Evolutionary conservation across 2,329 filamentous ascomycete species (phyloP).

Genomic region (Alternaria solani): DNA sequence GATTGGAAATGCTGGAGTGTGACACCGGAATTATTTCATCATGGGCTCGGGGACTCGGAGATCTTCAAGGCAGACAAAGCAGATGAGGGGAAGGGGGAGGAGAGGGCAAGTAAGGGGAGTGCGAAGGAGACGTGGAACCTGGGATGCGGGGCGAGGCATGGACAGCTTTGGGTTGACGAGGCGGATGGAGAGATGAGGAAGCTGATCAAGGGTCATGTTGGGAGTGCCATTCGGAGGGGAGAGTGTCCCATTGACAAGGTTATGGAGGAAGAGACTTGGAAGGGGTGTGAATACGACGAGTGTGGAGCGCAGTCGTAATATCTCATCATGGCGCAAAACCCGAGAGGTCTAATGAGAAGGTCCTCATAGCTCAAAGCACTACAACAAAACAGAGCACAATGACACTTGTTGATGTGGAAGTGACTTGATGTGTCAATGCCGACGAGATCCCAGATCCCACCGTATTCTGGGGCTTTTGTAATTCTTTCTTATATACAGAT

Average conservation of each 20-base stretch:
- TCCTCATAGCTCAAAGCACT: not conserved
- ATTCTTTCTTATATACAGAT: conserved; percentile 11
- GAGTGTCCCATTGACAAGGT: conserved; percentile 16
- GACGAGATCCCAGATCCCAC: conserved; percentile 7
- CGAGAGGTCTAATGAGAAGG: not conserved
- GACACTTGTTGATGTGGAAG: not conserved
- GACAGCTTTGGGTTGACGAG: conserved; percentile 17
- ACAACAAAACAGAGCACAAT: not conserved
- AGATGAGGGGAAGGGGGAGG: not conserved
- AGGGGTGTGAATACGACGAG: conserved; percentile 19
- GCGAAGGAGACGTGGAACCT: conserved; percentile 23
- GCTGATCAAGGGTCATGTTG: conserved; percentile 6
- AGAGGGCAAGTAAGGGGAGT: not conserved
- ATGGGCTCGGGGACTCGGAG: conserved; percentile 42
- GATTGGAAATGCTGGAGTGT: conserved; percentile 49
- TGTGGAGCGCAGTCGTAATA: conserved; percentile 25
- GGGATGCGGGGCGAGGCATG: conserved; percentile 21
- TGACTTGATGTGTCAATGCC: not conserved
- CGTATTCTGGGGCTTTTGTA: not conserved
- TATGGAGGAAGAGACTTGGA: conserved; percentile 15
- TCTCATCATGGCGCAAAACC: not conserved
- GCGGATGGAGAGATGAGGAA: conserved; percentile 1
- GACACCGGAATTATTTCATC: conserved; percentile 53
- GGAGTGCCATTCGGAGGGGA: conserved; percentile 1
- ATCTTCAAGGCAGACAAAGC: conserved; percentile 15